Evolutionary conservation across 805 yeast species (phyloP).

Genomic region (Pichia rugopelliculosa): DNA sequence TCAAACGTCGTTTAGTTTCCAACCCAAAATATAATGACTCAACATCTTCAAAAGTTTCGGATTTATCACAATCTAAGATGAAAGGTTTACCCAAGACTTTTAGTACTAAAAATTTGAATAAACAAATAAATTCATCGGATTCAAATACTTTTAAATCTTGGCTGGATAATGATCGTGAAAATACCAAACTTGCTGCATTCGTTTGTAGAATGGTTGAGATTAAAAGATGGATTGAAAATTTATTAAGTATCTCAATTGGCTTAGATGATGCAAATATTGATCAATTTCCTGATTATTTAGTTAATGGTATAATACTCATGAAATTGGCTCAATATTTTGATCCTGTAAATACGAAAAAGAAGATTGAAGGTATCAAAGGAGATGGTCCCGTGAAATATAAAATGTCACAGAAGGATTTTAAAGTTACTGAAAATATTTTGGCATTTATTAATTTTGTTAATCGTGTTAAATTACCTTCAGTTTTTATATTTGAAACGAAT

Average conservation of each 20-base stretch:
- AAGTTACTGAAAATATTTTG: constrained; percentile 89
- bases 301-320: constrained; percentile 84
- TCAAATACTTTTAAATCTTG: constrained; percentile 13
- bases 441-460: constrained; percentile 67
- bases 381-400: constrained; percentile 20
- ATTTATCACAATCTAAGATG: not conserved
- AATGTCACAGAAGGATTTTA: constrained; percentile 54
- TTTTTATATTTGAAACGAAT: constrained; percentile 84
- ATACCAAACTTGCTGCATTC: constrained; percentile 35
- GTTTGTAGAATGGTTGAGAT: constrained; percentile 47
- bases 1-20: constrained; percentile 22
- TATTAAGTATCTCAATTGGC: constrained; percentile 21
- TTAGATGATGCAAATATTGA: constrained; percentile 33
- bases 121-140: constrained; percentile 3
- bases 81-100: constrained; percentile 1
- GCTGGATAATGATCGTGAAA: constrained; percentile 26
- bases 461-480: constrained; percentile 70
- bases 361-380: not conserved
- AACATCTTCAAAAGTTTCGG: not conserved
- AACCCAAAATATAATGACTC: not conserved
- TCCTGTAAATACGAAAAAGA: constrained; percentile 40
- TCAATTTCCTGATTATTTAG: constrained; percentile 52
- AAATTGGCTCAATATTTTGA: constrained; percentile 65
- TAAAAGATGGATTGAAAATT: constrained; percentile 41
- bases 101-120: constrained; percentile 6